Base-by-base conservation (phyloP, 768 basidiomycete genomes). In the Flagelloscypha sp. region DNA sequence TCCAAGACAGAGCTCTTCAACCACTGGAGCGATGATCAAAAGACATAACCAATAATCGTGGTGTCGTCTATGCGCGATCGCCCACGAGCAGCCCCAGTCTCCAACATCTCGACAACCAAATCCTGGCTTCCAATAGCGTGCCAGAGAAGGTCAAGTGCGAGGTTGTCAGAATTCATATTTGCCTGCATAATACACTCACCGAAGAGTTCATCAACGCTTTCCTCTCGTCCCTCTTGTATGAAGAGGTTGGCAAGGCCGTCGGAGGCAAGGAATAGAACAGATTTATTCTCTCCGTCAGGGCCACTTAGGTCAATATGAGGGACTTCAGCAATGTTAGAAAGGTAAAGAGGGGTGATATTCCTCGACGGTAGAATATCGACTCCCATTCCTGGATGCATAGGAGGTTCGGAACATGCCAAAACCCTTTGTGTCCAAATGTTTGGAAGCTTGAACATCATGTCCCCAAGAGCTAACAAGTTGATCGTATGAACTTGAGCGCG, bases 291-390 rank as follows among this genome's bases (percentile, higher is more conserved):
- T 6, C 12, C 10, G 8, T 7, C 16, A 9, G 13, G 25, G 9
- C 9, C 9, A 15, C 9, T 13, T 5, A 37, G 24, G 2, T 24
- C 21, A 6, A 36, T 6, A 25, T 48, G 47, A 5, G 13, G 18
- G n/a, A 48, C 36, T 4, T 48, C 33, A 2, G 44, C 37, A 5
- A 18, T 24, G 33, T 45, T 48, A 21, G 47, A 46, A 17, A 48
- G 30, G 17, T 46, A 48, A 8, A 45, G 44, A 1, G 47, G 41
- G 4, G 44, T 43, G 23, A 40, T 7, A 11, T 48, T 48, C 2
- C 41, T 37, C 20, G 41, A 25, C 9, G 37, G 28, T 2, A 45
- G 44, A 19, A 13, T 33, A 11, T 36, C 15, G 7, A 37, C 19
- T 2, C 37, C 33, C 24, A 43, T 40, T 10, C 33, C 38, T 1